These are phyloP conservation scores for Pseudonitzschia pungens DNA, from an alignment of 108 stramenopile species.

Conservation along the genomic window DNA sequence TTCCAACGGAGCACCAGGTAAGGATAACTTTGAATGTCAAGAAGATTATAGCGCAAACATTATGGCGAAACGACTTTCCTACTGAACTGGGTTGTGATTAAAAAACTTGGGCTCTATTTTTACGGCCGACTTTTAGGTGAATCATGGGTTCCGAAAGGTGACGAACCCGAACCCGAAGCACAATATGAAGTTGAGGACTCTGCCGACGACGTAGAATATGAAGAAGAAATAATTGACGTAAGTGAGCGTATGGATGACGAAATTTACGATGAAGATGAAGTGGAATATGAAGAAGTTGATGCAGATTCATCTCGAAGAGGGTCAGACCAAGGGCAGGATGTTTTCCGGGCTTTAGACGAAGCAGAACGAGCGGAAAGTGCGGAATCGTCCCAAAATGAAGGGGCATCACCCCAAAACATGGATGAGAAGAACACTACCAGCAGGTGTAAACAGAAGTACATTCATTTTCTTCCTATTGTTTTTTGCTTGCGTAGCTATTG, in stretches of 20 bases:
- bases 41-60: neutral
- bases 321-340: constrained; percentile 2
- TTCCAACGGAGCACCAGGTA: neutral
- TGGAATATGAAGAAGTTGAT: constrained; percentile 5
- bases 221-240: constrained; percentile 20
- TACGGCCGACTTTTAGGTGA: neutral
- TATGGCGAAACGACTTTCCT: no score
- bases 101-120: neutral
- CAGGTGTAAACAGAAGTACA: constrained; percentile 1
- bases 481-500: constrained; percentile 6
- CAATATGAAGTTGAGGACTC: constrained; percentile 8
- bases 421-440: neutral
- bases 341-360: constrained; percentile 28
- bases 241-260: neutral
- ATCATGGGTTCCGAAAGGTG: neutral
- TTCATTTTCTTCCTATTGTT: constrained; percentile 15
- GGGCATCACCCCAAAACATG: neutral
- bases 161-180: constrained; percentile 2
- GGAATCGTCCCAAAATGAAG: neutral
- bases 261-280: constrained; percentile 1
- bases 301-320: neutral
- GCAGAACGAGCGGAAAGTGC: constrained; percentile 8
- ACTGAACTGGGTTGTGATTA: neutral
- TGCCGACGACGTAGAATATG: neutral
- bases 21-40: neutral